Evolutionary conservation across 2,329 filamentous ascomycete genomes (phyloP).

Genomic region (Cadophora sp.): DNA sequence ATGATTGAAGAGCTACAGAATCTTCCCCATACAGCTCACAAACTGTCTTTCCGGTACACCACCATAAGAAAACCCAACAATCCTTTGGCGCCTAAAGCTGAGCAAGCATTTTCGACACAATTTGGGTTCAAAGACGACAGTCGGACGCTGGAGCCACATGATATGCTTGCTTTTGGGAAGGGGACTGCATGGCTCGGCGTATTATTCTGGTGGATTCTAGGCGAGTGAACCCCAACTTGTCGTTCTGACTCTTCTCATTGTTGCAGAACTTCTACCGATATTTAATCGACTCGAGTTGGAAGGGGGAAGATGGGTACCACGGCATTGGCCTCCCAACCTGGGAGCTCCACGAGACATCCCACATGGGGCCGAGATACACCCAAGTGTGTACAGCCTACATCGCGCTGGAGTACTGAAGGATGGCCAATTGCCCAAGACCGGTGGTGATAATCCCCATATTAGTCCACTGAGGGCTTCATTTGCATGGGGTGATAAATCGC

Average conservation of each 20-base stretch:
- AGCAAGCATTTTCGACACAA: background rate
- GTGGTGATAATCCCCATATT: constrained; percentile 6
- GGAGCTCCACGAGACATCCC: constrained; percentile 16
- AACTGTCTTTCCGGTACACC: background rate
- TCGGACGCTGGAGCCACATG: constrained; percentile 3
- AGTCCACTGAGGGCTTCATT: background rate
- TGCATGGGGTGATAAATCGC: background rate
- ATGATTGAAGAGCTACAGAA: constrained; percentile 20
- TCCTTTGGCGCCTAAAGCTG: background rate
- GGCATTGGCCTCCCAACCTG: constrained; percentile 17
- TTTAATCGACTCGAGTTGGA: background rate
- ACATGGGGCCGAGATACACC: constrained; percentile 12
- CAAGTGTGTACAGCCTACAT: constrained; percentile 4
- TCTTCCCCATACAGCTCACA: background rate
- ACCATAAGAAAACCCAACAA: background rate
- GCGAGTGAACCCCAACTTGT: background rate
- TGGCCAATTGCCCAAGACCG: constrained; percentile 6
- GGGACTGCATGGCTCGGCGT: background rate
- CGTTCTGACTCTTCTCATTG: background rate
- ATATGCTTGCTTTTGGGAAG: constrained; percentile 10
- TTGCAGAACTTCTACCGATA: constrained; percentile 10
- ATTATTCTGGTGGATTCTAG: constrained; percentile 19
- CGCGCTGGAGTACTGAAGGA: constrained; percentile 13
- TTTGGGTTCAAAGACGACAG: background rate
- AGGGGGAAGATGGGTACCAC: constrained; percentile 15